Evolutionary conservation across 2,329 filamentous ascomycete species (phyloP).

Genomic region (Graphilbum ipis-grandicollis): DNA sequence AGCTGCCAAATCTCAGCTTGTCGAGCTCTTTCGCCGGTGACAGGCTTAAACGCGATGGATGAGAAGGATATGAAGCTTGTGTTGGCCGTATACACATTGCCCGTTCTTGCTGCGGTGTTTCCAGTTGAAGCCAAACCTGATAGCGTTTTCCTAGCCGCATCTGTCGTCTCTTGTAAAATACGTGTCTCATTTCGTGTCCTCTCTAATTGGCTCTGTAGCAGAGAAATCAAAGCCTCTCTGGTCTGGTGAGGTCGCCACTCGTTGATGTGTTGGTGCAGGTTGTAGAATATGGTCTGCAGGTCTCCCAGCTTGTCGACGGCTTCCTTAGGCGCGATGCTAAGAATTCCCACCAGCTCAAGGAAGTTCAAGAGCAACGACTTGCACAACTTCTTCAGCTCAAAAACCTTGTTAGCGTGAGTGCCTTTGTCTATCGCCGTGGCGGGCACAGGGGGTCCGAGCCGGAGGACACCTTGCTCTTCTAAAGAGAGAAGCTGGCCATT

Average conservation of each 20-base stretch:
- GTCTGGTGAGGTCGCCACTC: conserved; percentile 90
- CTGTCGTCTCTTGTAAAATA: conserved; percentile 46
- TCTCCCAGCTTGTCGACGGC: conserved; percentile 59
- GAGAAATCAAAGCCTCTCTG: conserved; percentile 65
- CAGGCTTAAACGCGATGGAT: too few relatives aligned
- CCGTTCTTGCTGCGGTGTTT: too few relatives aligned
- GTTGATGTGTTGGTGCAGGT: conserved; percentile 86
- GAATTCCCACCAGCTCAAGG: conserved; percentile 60
- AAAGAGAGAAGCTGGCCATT: conserved; percentile 48
- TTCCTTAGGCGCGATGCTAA: conserved; percentile 45
- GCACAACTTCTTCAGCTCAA: conserved; percentile 58
- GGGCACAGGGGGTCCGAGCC: conserved; percentile 37
- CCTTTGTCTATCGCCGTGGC: conserved; percentile 19
- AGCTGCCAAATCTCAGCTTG: too few relatives aligned
- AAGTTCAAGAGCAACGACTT: conserved; percentile 82
- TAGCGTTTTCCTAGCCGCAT: too few relatives aligned
- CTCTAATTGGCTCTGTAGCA: conserved; percentile 76
- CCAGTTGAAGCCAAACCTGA: too few relatives aligned
- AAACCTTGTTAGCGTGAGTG: conserved; percentile 41
- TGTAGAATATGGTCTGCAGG: conserved; percentile 67
- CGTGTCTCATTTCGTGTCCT: conserved; percentile 56
- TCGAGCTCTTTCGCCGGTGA: too few relatives aligned
- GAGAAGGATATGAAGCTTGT: too few relatives aligned
- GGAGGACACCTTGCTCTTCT: conserved; percentile 51
- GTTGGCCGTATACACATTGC: too few relatives aligned